Percentiles rank a stretch among this genome's conserved stretches.
Evolutionary conservation across 108 stramenopile genomes (phyloP).

Genomic region (Thalassiosira profunda): DNA sequence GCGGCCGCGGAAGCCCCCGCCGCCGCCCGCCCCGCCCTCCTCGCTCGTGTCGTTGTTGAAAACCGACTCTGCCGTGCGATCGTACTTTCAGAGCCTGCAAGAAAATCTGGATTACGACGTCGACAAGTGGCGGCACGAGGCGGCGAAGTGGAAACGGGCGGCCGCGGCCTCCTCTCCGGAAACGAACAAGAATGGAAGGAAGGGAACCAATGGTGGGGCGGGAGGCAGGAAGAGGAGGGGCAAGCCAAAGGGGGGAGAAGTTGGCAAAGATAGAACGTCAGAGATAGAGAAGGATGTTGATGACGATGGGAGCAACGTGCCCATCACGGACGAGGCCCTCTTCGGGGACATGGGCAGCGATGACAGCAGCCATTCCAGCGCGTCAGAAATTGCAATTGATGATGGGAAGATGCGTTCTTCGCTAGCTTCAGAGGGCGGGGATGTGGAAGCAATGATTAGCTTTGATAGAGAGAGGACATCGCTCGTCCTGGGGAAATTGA

Average conservation of each 20-base stretch:
- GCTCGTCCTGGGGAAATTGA: slow-evolving; percentile 20
- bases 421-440: slow-evolving; percentile 1
- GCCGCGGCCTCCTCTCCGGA: neutral
- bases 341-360: slow-evolving; percentile 37
- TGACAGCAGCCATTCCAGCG: neutral
- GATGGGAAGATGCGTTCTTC: too few species aligned
- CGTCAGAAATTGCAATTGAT: neutral
- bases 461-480: neutral
- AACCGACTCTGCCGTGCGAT: slow-evolving; percentile 54
- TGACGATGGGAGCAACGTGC: slow-evolving; percentile 18
- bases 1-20: slow-evolving; percentile 18
- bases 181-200: neutral
- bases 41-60: slow-evolving; percentile 61
- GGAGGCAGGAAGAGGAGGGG: too few species aligned
- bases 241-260: too few species aligned
- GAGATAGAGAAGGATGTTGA: neutral
- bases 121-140: slow-evolving; percentile 68
- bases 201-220: neutral
- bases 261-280: neutral
- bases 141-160: slow-evolving; percentile 29
- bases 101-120: slow-evolving; percentile 77
- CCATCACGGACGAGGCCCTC: slow-evolving; percentile 44
- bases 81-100: slow-evolving; percentile 72
- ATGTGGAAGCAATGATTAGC: neutral
- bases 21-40: slow-evolving; percentile 57